phyloP scores from a whole-genome alignment of 306 rosid genomes.

The Rosa persica region DNA sequence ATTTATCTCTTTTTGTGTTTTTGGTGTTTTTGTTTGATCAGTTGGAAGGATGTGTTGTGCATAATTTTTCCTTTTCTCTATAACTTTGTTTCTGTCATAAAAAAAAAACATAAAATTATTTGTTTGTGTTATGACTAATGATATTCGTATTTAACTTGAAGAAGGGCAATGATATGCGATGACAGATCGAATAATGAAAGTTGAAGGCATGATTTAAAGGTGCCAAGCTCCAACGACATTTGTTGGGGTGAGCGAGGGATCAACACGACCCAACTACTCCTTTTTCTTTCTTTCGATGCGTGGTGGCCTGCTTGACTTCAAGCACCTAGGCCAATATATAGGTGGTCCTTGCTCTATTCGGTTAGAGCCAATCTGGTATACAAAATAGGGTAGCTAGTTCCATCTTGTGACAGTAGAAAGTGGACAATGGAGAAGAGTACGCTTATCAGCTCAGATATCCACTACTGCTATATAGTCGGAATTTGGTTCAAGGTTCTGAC shows the following conservation, averaged over 20 bases:
- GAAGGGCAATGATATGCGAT: background rate
- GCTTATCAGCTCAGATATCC: background rate
- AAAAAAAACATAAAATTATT: no score
- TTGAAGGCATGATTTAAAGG: slow-evolving; percentile 6
- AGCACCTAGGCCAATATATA: background rate
- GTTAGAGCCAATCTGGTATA: slow-evolving; percentile 15
- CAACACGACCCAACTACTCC: slow-evolving; percentile 22
- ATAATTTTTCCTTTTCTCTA: no score
- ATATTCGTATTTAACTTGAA: background rate
- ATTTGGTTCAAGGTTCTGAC: slow-evolving; percentile 7
- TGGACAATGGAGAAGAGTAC: background rate
- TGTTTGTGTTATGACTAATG: background rate
- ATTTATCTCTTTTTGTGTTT: no score
- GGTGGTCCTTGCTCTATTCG: slow-evolving; percentile 30
- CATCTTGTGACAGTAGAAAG: background rate
- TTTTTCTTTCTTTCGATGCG: background rate
- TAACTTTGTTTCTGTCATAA: no score
- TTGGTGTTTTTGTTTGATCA: no score
- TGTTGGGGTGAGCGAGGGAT: slow-evolving; percentile 24
- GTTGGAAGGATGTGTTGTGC: no score
- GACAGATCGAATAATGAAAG: background rate
- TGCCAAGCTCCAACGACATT: slow-evolving; percentile 27
- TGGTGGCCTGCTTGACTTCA: slow-evolving; percentile 13
- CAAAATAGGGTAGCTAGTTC: slow-evolving; percentile 16
- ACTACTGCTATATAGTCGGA: background rate